Percentiles rank a stretch among this genome's conserved stretches.
phyloP scores from a whole-genome alignment of 345 rosid genomes.

The Lumnitzera littorea region DNA sequence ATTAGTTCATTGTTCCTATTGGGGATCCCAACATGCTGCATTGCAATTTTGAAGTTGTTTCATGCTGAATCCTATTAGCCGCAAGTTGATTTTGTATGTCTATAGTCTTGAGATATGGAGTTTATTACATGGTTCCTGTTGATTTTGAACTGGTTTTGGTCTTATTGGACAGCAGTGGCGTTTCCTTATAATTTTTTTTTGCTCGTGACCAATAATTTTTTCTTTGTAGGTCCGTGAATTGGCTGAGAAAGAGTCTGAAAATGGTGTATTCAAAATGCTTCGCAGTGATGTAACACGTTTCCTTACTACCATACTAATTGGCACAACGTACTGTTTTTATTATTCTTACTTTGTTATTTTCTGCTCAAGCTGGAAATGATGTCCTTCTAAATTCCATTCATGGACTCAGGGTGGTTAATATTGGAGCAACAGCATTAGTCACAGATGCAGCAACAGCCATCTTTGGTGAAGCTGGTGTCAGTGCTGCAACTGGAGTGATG shows the following conservation, averaged over 20 bases:
- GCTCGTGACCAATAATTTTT: constrained; percentile 11
- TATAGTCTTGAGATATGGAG: too few relatives aligned
- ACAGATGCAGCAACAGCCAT: constrained; percentile 97
- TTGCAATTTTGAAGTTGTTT: too few relatives aligned
- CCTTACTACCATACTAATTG: constrained; percentile 95
- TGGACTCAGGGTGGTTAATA: constrained; percentile 73
- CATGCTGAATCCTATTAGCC: too few relatives aligned
- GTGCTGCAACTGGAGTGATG: constrained; percentile 99
- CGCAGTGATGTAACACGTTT: constrained; percentile 97
- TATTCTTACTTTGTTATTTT: constrained; percentile 10
- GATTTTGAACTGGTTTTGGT: too few relatives aligned
- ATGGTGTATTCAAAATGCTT: constrained; percentile 94
- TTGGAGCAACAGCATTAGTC: constrained; percentile 98
- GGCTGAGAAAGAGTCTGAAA: constrained; percentile 93
- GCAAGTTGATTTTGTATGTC: too few relatives aligned
- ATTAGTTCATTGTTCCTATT: neutral
- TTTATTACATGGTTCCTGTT: too few relatives aligned
- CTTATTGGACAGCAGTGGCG: neutral
- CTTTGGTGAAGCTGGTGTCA: constrained; percentile 99
- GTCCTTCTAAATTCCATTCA: constrained; percentile 29
- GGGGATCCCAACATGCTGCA: neutral
- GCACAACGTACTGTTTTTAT: constrained; percentile 73
- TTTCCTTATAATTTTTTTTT: constrained; percentile 11
- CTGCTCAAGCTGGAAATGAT: constrained; percentile 18
- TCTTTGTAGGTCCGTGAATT: constrained; percentile 76